These are phyloP conservation scores for Hericium rajendrae DNA, from an alignment of 768 basidiomycete species.

Conservation along the genomic window DNA sequence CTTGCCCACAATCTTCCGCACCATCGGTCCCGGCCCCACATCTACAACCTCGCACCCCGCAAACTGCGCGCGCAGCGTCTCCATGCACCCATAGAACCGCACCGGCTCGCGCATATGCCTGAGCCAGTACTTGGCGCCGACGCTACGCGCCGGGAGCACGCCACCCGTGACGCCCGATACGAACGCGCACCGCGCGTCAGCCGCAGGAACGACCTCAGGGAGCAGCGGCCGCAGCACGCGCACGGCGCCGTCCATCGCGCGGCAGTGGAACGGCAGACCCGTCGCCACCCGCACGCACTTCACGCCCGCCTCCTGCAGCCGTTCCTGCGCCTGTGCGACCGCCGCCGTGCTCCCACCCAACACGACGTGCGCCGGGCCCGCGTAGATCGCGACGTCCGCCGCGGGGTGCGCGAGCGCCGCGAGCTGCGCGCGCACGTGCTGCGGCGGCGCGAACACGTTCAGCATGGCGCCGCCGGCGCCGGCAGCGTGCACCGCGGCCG, in stretches of 20 bases:
- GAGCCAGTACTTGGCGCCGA: neutral
- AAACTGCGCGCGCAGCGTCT: neutral
- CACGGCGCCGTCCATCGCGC: neutral
- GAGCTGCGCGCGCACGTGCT: neutral
- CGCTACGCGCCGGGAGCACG: neutral
- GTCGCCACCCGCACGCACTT: neutral
- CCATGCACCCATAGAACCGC: neutral
- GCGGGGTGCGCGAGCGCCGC: neutral
- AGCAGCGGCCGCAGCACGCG: neutral
- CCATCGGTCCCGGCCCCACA: neutral
- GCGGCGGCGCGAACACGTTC: neutral
- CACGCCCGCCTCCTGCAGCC: neutral
- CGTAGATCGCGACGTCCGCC: neutral
- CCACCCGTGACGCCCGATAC: neutral
- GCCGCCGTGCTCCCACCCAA: neutral
- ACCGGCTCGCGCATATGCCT: neutral
- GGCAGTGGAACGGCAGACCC: neutral
- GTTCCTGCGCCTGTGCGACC: neutral
- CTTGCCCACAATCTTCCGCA: neutral
- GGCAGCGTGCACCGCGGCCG: neutral
- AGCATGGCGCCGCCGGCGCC: neutral
- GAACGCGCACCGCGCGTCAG: neutral
- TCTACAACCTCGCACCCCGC: neutral
- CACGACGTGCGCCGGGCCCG: constrained; percentile 1
- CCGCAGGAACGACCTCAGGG: neutral